A percentile compares a stretch with the other conserved stretches of the same genome.
These are phyloP conservation scores for Flaveria trinervia DNA, from an alignment of 129 eudicot species.

Conservation along the genomic window DNA sequence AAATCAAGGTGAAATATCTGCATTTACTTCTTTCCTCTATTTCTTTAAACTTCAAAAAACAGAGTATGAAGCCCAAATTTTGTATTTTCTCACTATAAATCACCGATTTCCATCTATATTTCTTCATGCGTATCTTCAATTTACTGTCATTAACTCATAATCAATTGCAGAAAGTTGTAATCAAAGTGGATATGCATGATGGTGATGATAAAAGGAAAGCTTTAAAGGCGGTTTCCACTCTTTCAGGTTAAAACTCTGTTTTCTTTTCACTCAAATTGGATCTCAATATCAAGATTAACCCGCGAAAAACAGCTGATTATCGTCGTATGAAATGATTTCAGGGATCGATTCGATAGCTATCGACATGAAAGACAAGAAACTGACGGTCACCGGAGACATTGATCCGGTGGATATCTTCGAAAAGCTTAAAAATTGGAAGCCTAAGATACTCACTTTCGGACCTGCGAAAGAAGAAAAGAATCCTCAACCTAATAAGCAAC, in stretches of 20 bases:
- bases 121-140: neutral
- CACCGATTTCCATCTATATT: neutral
- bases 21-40: no score
- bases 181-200: neutral
- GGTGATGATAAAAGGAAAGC: neutral
- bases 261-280: neutral
- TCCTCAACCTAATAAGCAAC: neutral
- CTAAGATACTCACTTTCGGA: slow-evolving; percentile 34
- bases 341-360: slow-evolving; percentile 19
- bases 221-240: neutral
- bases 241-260: neutral
- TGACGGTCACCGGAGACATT: slow-evolving; percentile 38
- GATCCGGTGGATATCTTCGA: slow-evolving; percentile 31
- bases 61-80: no score
- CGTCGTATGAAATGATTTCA: neutral
- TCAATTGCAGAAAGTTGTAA: neutral
- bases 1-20: no score
- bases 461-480: slow-evolving; percentile 34
- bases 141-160: neutral
- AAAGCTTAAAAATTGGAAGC: slow-evolving; percentile 32
- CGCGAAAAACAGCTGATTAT: no score
- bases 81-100: no score
- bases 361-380: slow-evolving; percentile 35
- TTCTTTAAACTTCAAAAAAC: no score
- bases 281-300: no score